Base-by-base conservation (phyloP, 2,329 filamentous ascomycete species). In the Parafenestella ontariensis region DNA sequence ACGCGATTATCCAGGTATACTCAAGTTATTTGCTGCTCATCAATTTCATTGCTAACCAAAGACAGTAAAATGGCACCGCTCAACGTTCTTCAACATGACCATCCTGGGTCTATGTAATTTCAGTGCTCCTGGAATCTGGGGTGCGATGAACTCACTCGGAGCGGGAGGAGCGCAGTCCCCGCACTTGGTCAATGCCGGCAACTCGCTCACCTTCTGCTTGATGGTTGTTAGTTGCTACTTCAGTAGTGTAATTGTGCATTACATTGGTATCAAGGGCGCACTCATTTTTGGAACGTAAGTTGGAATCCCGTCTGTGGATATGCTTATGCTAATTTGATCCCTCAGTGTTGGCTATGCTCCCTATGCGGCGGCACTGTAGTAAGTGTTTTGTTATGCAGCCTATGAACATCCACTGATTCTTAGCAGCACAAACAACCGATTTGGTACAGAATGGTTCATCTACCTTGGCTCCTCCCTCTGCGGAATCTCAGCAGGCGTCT, bases 181-280 rank as follows among this genome's bases (percentile, higher is more conserved):
- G 0, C 82, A 86, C 63, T 79, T 91, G 1, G 85, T 91, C 45
- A 91, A 90, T 64, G 82, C 85, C 0, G 88, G 87, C 13, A 92
- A 92, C 61, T 85, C 88, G 0, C 72, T 91, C 34, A 90, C 88
- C 0, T 91, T 91, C 67, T 86, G 86, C 42, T 80, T 91, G 7
- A 91, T 91, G 88, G 86, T 91, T 0, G 66, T 91, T 0, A 89
- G 87, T 0, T 91, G 89, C 67, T 86, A 83, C 66, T 84, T 91
- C 43, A 85, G 84, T 0, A 87, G 85, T 47, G 79, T 84, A 0
- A 73, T 91, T 6, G 87, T 90, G 0, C 83, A 83, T 26, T 86
- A 85, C 40, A 83, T 91, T 36, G 89, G 89, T 0, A 89, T 92
- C 58, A 90, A 89, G 64, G 85, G 85, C 45, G 84, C 88, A 0